Evolutionary conservation across 805 yeast genomes (phyloP), one percentile per base, ranked within the genome.

Genomic region (Nakazawaea anatomiae): DNA sequence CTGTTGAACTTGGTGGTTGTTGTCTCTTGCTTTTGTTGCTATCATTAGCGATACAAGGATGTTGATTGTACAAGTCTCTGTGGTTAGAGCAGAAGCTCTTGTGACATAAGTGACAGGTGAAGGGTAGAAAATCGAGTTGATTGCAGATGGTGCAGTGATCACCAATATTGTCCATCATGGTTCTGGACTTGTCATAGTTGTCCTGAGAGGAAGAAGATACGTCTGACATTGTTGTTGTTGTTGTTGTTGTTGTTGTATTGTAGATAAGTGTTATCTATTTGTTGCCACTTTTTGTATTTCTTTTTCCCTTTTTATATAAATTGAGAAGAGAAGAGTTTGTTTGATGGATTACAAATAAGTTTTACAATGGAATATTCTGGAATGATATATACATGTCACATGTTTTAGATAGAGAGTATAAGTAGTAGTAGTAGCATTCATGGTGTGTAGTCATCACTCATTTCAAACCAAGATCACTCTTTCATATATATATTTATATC

Each of bases 51-150:
- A 52, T 27, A 51, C 68, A 62, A 6, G 60, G 56, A 56, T 72
- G 76, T 14, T 58, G 64, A 29, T 63, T 61, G 35, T 58, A 62
- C n/a, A 67, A 56, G 5, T 46, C 58, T 42, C 83, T 58, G 58
- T 82, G 87, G 41, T 74, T 72, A 8, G 74, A 68, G 58, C 87
- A 82, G 57, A 62, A 82, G 2, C 71, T 64, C 28, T 60, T 56
- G 9, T 70, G 59, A 58, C 83, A 77, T 47, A 68, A 71, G 42
- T 74, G 75, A 60, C 87, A 82, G 14, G 62, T 63, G 59, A 73
- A 82, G 14, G 87, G 87, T 31, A 82, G 65, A 55, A 82, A 82
- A 60, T 82, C 87, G 6, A 80, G 65, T 54, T 68, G 70, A 44
- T 73, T 67, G 60, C 87, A 82, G 14, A 72, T 65, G 30, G 62